phyloP scores from a whole-genome alignment of 305 asterid species.

The Plantago coronopus region DNA sequence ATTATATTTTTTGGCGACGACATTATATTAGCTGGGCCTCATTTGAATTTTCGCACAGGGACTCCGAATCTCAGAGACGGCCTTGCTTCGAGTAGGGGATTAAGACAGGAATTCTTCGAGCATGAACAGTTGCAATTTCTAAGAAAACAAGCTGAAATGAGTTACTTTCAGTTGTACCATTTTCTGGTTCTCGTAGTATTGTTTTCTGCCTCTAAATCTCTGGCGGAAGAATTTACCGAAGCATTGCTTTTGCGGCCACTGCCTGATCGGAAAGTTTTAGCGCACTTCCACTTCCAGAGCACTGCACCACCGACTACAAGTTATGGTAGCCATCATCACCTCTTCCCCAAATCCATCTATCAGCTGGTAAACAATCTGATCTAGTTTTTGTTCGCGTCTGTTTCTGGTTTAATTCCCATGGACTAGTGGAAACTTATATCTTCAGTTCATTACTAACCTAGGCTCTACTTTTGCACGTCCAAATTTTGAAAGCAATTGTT shows the following conservation, averaged over 20 bases:
- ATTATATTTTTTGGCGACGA: too few species aligned
- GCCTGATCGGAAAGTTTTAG: constrained; percentile 84
- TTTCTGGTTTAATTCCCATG: too few species aligned
- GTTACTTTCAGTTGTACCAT: constrained; percentile 20
- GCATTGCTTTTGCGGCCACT: constrained; percentile 83
- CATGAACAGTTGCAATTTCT: background rate
- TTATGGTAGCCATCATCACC: constrained; percentile 83
- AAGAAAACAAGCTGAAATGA: constrained; percentile 35
- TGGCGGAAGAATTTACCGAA: constrained; percentile 69
- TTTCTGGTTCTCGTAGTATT: constrained; percentile 36
- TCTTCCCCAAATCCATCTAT: constrained; percentile 92
- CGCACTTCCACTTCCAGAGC: constrained; percentile 89
- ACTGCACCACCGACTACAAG: constrained; percentile 64
- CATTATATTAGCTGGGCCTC: too few species aligned
- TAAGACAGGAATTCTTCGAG: constrained; percentile 22
- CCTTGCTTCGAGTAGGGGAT: too few species aligned
- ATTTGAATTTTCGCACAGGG: too few species aligned
- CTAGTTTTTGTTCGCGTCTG: too few species aligned
- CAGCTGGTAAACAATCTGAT: constrained; percentile 58
- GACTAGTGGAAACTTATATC: background rate
- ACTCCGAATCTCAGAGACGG: too few species aligned
- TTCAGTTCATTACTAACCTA: background rate
- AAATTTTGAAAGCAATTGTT: background rate
- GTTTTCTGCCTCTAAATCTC: constrained; percentile 35
- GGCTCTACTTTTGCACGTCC: background rate